A percentile compares a stretch with the other conserved stretches of the same genome.
Conservation (phyloP, 2,329 filamentous ascomycete species). For the Cercospora sesami region DNA sequence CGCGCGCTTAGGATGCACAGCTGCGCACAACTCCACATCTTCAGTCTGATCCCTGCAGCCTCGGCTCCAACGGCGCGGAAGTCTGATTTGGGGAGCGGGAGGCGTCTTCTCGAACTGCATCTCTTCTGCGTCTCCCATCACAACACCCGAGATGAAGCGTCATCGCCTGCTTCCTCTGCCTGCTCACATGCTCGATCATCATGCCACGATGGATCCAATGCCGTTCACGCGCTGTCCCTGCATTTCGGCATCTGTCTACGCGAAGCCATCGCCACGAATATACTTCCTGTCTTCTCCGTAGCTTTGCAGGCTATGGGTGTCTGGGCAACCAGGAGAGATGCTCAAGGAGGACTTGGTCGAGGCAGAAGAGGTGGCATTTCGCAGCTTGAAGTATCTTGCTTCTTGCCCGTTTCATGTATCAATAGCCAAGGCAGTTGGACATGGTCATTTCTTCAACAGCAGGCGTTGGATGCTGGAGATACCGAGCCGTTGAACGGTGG, state of each 20-base stretch:
- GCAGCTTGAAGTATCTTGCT: not conserved
- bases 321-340: not conserved
- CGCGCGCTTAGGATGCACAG: not conserved
- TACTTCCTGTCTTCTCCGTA: not conserved
- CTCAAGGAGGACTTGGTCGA: not conserved
- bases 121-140: not conserved
- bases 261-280: not conserved
- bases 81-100: not conserved
- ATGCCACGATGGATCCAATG: not conserved
- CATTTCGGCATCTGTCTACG: not conserved
- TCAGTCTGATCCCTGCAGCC: not conserved
- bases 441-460: not conserved
- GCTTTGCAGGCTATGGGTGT: not conserved
- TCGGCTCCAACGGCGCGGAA: not conserved
- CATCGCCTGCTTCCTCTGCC: not conserved
- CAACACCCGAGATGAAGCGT: slow-evolving; percentile 7
- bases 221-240: slow-evolving; percentile 1
- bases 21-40: not conserved
- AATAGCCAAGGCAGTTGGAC: not conserved
- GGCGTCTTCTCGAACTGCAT: not conserved
- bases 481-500: not conserved
- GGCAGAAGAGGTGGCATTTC: not conserved
- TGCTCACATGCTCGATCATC: not conserved
- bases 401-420: not conserved
- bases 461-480: not conserved